Conservation (phyloP, 495 filamentous ascomycete genomes). For the Glonium stellatum region DNA sequence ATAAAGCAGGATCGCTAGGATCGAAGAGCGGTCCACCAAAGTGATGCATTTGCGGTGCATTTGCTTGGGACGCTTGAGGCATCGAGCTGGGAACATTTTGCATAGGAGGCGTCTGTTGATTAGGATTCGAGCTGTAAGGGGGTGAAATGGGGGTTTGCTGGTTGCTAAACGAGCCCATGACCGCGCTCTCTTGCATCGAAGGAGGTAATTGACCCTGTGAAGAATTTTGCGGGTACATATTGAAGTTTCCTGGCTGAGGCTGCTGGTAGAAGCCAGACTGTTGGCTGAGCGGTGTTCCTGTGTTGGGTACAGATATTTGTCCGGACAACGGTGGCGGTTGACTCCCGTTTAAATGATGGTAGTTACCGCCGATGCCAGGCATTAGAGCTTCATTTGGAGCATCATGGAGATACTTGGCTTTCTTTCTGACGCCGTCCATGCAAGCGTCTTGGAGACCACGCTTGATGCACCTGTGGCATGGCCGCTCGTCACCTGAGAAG, state of each 20-base stretch:
- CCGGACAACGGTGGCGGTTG: constrained; percentile 4
- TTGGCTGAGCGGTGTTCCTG: constrained; percentile 8
- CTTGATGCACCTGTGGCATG: constrained; percentile 90
- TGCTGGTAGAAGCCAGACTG: constrained; percentile 16
- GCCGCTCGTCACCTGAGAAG: constrained; percentile 70
- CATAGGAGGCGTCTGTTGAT: constrained; percentile 31
- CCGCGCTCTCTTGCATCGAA: constrained; percentile 27
- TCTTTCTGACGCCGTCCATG: constrained; percentile 94
- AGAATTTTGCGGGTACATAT: constrained; percentile 12
- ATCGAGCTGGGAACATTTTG: constrained; percentile 38
- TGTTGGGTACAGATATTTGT: constrained; percentile 3
- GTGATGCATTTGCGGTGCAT: constrained; percentile 15
- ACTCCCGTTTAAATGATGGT: constrained; percentile 38
- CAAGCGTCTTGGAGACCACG: constrained; percentile 82
- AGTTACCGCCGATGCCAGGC: constrained; percentile 49
- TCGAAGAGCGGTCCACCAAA: constrained; percentile 56
- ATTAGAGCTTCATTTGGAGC: constrained; percentile 72
- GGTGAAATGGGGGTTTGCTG: constrained; percentile 32
- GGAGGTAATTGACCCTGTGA: constrained; percentile 22
- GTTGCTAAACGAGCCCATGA: constrained; percentile 21
- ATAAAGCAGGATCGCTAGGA: constrained; percentile 80
- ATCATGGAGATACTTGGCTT: constrained; percentile 98
- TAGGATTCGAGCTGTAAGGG: constrained; percentile 24
- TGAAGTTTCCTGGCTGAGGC: constrained; percentile 27
- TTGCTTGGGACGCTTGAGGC: constrained; percentile 35